Percentiles rank a stretch among this genome's conserved stretches.
Conservation (phyloP, 1,284 basidiomycete species). For the Ustilago sp. region DNA sequence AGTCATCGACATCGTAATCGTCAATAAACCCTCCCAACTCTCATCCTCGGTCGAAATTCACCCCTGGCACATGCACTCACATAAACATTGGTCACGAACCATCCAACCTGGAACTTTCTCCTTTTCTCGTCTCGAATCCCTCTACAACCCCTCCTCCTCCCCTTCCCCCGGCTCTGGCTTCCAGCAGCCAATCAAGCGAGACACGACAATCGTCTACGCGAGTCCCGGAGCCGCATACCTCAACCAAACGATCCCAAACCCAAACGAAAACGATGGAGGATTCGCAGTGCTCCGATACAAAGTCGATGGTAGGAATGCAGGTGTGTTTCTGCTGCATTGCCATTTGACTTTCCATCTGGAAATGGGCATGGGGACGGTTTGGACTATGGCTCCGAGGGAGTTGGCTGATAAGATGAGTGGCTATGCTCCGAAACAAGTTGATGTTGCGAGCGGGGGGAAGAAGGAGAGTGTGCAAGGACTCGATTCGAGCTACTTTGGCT, state of each 20-base stretch:
- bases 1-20: constrained; percentile 56
- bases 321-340: constrained; percentile 52
- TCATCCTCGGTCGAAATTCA: constrained; percentile 41
- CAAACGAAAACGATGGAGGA: constrained; percentile 34
- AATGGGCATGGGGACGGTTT: constrained; percentile 58
- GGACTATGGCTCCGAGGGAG: constrained; percentile 32
- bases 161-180: neutral
- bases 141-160: constrained; percentile 10
- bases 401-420: constrained; percentile 7
- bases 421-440: constrained; percentile 15
- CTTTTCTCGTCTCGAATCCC: constrained; percentile 12
- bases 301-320: constrained; percentile 24
- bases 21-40: constrained; percentile 37
- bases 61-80: constrained; percentile 56
- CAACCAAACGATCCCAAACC: constrained; percentile 27
- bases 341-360: constrained; percentile 47
- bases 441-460: neutral
- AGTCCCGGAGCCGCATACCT: constrained; percentile 39
- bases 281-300: constrained; percentile 53
- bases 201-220: constrained; percentile 53
- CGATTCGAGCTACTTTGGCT: neutral
- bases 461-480: constrained; percentile 13
- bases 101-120: constrained; percentile 47
- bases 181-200: constrained; percentile 37
- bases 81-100: constrained; percentile 48